phyloP scores from a whole-genome alignment of 331 rosid genomes.

The Erythrophleum ivorense region DNA sequence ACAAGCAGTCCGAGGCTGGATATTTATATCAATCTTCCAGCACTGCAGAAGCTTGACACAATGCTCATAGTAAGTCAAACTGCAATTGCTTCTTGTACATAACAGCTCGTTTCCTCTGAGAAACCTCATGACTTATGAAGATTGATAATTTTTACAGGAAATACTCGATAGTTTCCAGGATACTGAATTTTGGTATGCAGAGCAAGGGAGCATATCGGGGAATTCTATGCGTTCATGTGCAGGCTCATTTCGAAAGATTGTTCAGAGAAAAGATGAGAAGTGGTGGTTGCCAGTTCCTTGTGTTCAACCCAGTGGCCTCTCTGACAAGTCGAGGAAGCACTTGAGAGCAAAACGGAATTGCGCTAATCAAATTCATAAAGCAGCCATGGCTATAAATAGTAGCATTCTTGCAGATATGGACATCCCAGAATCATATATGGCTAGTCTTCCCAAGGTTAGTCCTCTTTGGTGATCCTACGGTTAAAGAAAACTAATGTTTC shows the following conservation, averaged over 20 bases:
- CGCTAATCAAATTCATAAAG: constrained; percentile 92
- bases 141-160: constrained; percentile 57
- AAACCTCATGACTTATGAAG: constrained; percentile 5
- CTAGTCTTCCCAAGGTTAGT: constrained; percentile 86
- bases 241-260: constrained; percentile 75
- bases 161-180: constrained; percentile 78
- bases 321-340: constrained; percentile 79
- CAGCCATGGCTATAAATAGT: constrained; percentile 95
- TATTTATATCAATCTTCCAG: constrained; percentile 88
- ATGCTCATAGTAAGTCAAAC: constrained; percentile 83
- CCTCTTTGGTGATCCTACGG: constrained; percentile 29
- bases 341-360: constrained; percentile 78
- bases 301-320: constrained; percentile 78
- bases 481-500: background rate
- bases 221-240: constrained; percentile 56
- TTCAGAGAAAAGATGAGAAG: constrained; percentile 79
- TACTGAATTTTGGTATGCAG: constrained; percentile 90
- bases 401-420: constrained; percentile 83
- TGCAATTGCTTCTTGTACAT: constrained; percentile 29
- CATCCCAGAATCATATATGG: constrained; percentile 76
- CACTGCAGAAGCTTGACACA: constrained; percentile 87
- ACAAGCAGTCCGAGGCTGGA: constrained; percentile 83
- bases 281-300: constrained; percentile 99
- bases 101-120: constrained; percentile 19
- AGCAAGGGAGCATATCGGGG: constrained; percentile 71